phyloP scores from a whole-genome alignment of 2,329 filamentous ascomycete species.

The Sporothrix variecibatus region DNA sequence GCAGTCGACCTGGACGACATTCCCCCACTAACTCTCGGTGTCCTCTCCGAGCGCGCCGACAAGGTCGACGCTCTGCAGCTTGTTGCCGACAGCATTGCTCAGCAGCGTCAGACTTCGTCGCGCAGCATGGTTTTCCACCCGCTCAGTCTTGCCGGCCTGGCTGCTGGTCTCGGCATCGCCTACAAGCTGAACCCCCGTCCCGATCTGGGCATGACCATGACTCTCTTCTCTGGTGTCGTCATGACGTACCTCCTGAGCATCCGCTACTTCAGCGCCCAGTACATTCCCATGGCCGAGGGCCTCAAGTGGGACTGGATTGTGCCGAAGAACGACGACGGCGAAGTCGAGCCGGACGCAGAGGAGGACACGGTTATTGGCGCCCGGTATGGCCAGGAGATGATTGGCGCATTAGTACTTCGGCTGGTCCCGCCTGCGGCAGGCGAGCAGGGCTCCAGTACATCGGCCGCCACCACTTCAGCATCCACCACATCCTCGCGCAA shows the following conservation, averaged over 20 bases:
- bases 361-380: constrained; percentile 65
- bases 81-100: constrained; percentile 77
- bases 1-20: constrained; percentile 50
- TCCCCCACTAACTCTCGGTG: constrained; percentile 64
- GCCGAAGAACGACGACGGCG: constrained; percentile 30
- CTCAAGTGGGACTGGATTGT: constrained; percentile 64
- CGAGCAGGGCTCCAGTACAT: not conserved
- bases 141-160: constrained; percentile 52
- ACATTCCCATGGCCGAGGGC: constrained; percentile 63
- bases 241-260: constrained; percentile 65
- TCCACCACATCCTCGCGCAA: constrained; percentile 22
- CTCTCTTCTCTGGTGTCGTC: constrained; percentile 61
- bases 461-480: not conserved
- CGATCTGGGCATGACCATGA: constrained; percentile 58
- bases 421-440: constrained; percentile 50
- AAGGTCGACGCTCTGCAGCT: constrained; percentile 69
- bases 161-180: constrained; percentile 45
- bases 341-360: constrained; percentile 39
- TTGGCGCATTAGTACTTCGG: constrained; percentile 70
- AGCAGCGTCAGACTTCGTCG: constrained; percentile 73
- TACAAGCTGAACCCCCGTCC: constrained; percentile 47
- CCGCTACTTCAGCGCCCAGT: constrained; percentile 61
- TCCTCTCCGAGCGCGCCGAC: constrained; percentile 57
- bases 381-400: constrained; percentile 66
- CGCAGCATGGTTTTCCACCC: constrained; percentile 65